A percentile compares a stretch with the other conserved stretches of the same genome.
phyloP scores from a whole-genome alignment of 352 stramenopile genomes.

The Phytophthora hibernalis region DNA sequence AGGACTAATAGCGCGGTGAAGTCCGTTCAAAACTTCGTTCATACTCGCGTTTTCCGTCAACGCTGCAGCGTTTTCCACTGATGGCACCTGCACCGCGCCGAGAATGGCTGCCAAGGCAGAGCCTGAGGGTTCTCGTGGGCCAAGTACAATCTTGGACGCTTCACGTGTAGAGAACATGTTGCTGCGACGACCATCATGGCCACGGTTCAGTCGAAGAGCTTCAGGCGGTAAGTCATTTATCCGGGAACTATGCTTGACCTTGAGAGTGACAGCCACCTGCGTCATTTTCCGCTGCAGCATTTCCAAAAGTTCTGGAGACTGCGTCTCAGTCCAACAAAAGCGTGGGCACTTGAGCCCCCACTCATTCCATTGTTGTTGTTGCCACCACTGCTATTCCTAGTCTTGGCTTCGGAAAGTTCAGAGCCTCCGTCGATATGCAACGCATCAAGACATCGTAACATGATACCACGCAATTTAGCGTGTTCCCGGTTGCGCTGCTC shows the following conservation, averaged over 20 bases:
- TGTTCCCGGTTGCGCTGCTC: conserved; percentile 62
- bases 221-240: conserved; percentile 35
- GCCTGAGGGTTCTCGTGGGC: conserved; percentile 56
- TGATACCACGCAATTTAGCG: conserved; percentile 51
- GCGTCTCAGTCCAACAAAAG: conserved; percentile 60
- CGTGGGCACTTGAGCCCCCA: conserved; percentile 10
- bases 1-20: conserved; percentile 37
- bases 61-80: conserved; percentile 50
- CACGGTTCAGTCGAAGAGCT: conserved; percentile 32
- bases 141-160: conserved; percentile 62
- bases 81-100: conserved; percentile 54
- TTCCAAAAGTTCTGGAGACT: conserved; percentile 56
- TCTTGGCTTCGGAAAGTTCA: conserved; percentile 5
- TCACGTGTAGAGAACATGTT: conserved; percentile 66
- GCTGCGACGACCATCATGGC: conserved; percentile 42
- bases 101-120: conserved; percentile 57
- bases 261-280: conserved; percentile 65
- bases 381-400: neutral
- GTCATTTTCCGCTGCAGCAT: conserved; percentile 75
- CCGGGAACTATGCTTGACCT: conserved; percentile 50
- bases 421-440: conserved; percentile 41
- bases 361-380: neutral
- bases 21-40: conserved; percentile 44
- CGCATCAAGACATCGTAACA: conserved; percentile 71
- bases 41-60: conserved; percentile 54